Conservation (phyloP, 1,139 yeast species). For the Diutina pseudorugosa region DNA sequence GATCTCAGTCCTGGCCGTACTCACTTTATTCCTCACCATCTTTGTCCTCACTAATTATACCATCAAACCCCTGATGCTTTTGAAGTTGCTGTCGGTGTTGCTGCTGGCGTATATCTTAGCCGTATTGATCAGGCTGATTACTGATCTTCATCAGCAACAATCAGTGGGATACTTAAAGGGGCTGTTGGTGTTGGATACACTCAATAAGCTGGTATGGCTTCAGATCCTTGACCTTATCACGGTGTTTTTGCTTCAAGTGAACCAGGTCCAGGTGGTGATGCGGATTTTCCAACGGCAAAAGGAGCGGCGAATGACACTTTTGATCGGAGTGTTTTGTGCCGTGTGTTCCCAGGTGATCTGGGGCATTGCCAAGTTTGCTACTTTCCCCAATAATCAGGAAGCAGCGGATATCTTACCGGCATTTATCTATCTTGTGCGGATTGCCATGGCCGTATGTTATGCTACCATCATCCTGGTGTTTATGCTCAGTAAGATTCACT, state of each 20-base stretch:
- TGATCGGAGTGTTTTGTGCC: constrained; percentile 47
- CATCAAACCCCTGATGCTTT: constrained; percentile 38
- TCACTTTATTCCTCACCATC: constrained; percentile 51
- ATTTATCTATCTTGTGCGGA: constrained; percentile 64
- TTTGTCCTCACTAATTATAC: constrained; percentile 52
- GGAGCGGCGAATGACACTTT: constrained; percentile 57
- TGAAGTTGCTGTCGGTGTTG: constrained; percentile 32
- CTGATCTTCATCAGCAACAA: constrained; percentile 37
- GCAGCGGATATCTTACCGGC: constrained; percentile 61
- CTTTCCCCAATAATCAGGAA: constrained; percentile 19
- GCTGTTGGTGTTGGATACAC: constrained; percentile 29
- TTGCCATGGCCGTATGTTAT: constrained; percentile 62
- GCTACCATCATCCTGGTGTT: constrained; percentile 55
- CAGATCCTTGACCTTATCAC: constrained; percentile 53
- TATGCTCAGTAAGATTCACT: constrained; percentile 40
- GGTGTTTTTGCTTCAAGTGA: constrained; percentile 48
- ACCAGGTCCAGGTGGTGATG: constrained; percentile 70
- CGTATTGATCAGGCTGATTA: constrained; percentile 36
- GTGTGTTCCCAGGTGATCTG: constrained; percentile 54
- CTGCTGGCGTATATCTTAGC: constrained; percentile 44
- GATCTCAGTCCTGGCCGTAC: constrained; percentile 51
- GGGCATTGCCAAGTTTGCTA: constrained; percentile 50
- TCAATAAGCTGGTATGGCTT: constrained; percentile 38
- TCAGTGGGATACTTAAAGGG: constrained; percentile 44
- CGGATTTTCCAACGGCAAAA: constrained; percentile 56